These are phyloP conservation scores for Blastocystis sp. DNA, from an alignment of 352 stramenopile species.

Conservation along the genomic window DNA sequence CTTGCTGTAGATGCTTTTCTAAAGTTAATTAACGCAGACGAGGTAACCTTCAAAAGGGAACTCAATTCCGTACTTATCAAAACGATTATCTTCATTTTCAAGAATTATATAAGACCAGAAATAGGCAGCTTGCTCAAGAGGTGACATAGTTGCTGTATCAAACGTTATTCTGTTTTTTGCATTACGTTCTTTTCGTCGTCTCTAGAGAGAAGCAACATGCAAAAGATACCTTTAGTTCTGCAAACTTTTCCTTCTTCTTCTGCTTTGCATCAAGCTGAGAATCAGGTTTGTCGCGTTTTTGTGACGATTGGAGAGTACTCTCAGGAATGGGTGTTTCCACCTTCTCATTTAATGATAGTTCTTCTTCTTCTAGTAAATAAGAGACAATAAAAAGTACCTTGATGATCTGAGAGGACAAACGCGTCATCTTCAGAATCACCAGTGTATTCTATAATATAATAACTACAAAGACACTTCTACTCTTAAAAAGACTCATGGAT, in stretches of 20 bases:
- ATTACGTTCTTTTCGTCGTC: slow-evolving; percentile 21
- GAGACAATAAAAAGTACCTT: neutral
- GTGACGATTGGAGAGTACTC: neutral
- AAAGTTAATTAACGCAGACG: neutral
- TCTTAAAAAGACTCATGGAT: slow-evolving; percentile 36
- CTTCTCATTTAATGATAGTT: neutral
- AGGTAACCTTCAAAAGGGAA: neutral
- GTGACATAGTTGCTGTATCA: neutral
- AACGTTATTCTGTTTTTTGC: slow-evolving; percentile 4
- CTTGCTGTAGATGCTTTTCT: neutral
- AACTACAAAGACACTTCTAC: neutral
- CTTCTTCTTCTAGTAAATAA: neutral
- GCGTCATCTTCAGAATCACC: slow-evolving; percentile 8
- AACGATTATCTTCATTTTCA: neutral
- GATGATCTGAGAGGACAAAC: neutral
- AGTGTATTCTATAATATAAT: neutral
- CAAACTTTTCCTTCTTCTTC: slow-evolving; percentile 56
- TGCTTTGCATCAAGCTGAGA: neutral
- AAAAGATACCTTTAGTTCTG: neutral
- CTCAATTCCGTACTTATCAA: slow-evolving; percentile 30
- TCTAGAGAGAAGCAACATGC: neutral
- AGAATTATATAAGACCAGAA: slow-evolving; percentile 50
- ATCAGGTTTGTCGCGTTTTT: neutral
- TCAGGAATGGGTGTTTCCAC: neutral
- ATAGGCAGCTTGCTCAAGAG: slow-evolving; percentile 14